A percentile compares a stretch with the other conserved stretches of the same genome.
Evolutionary conservation across 139 green algal species (phyloP).

Genomic region (Dunaliella primolecta): DNA sequence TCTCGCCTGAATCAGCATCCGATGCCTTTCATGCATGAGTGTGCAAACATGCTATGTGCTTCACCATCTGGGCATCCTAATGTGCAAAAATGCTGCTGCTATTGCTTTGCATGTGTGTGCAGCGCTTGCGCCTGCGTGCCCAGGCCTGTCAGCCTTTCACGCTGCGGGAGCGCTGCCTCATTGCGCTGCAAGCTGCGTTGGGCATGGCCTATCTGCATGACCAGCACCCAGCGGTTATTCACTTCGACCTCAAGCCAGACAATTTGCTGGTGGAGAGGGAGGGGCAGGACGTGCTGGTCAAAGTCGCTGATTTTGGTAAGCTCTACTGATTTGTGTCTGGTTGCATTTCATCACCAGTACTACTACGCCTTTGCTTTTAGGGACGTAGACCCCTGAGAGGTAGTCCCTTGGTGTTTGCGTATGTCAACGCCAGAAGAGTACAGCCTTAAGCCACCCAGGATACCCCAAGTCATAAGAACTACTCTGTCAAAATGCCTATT

Average conservation of each 20-base stretch:
- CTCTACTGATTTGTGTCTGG: not conserved
- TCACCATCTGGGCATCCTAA: too few relatives aligned
- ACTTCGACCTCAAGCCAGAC: conserved; percentile 92
- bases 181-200: conserved; percentile 76
- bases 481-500: too few relatives aligned
- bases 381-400: not conserved
- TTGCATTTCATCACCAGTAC: not conserved
- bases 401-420: not conserved
- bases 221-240: conserved; percentile 71
- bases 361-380: not conserved
- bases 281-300: conserved; percentile 39
- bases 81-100: too few relatives aligned
- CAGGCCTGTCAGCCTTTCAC: conserved; percentile 33
- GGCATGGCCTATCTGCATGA: conserved; percentile 64
- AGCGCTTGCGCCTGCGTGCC: not conserved
- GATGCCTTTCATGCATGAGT: too few relatives aligned
- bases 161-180: conserved; percentile 60
- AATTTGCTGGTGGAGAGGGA: conserved; percentile 88
- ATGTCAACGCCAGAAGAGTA: too few relatives aligned
- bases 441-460: too few relatives aligned
- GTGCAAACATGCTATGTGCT: too few relatives aligned
- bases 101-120: not conserved
- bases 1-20: too few relatives aligned
- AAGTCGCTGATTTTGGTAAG: too few relatives aligned
- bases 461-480: too few relatives aligned